Evolutionary conservation across 306 rosid genomes (phyloP), one percentile per base, ranked within the genome.

Genomic region (Cercis canadensis): DNA sequence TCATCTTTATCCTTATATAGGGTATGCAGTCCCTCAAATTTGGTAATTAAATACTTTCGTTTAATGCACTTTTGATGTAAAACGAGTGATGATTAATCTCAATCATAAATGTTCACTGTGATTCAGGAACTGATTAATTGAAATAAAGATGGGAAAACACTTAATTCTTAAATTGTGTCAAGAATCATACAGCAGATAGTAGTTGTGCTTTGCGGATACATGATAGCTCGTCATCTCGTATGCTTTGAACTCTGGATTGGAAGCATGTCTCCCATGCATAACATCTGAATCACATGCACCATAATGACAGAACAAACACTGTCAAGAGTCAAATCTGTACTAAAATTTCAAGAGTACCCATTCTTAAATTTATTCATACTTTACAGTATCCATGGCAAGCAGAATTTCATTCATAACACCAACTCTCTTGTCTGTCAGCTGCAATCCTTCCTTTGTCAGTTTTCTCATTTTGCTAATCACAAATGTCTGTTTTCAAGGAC

Each of bases 211-310:
- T 84, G 33, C 90, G 86, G 60, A 92, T 78, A 85, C 92, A 90
- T 11, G 87, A 75, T 11, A 92, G 81, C 77, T 90, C 97, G 3
- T 88, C 78, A 56, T 83, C 57, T 44, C 97, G 77, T 72, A 88
- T 81, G 74, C 77, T 77, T 82, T 83, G 96, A 69, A 88, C 82
- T 81, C 85, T 87, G 56, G 86, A 72, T 19, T 84, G 87, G 73
- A 92, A 90, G 84, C 98, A 90, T 69, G 84, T 78, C 76, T 90
- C 96, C 98, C 97, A 92, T 50, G 98, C 92, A 77, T 88, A 92
- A 80, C 96, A 88, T 84, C 98, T 90, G 87, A 65, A 81, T 82
- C 39, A 76, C 69, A 44, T 80, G 58, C 75, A 78, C n/a, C n/a
- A 60, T 57, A 60, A 13, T 52, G 62, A 43, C 14, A 65, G 51